Conservation (phyloP, 2,329 filamentous ascomycete genomes). For the Cryphonectria carpinicola region DNA sequence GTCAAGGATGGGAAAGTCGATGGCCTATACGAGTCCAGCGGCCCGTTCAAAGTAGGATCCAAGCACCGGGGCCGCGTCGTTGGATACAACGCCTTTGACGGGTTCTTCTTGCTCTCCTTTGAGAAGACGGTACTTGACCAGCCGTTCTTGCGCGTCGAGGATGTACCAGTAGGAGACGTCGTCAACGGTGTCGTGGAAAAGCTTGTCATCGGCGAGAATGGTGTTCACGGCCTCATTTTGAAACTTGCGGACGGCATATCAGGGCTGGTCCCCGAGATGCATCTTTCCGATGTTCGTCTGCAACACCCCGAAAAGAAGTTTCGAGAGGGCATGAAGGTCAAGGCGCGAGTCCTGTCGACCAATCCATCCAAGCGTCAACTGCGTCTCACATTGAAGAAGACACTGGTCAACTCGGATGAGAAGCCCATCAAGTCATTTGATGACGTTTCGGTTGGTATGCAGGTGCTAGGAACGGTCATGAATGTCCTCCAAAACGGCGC, state of each 20-base stretch:
- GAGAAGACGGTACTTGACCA: conserved; percentile 83
- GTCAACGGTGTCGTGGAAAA: conserved; percentile 86
- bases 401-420: conserved; percentile 85
- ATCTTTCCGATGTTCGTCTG: conserved; percentile 84
- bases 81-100: conserved; percentile 86
- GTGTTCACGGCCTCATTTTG: conserved; percentile 79
- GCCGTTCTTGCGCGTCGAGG: conserved; percentile 87
- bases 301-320: conserved; percentile 98
- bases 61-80: conserved; percentile 81
- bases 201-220: conserved; percentile 76
- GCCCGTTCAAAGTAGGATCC: conserved; percentile 77
- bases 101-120: conserved; percentile 82
- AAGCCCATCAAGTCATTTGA: conserved; percentile 78
- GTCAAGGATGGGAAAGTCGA: conserved; percentile 91
- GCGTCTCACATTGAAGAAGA: conserved; percentile 91
- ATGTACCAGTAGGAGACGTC: conserved; percentile 79
- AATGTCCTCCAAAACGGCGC: conserved; percentile 80
- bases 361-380: conserved; percentile 77
- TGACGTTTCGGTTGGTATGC: conserved; percentile 73
- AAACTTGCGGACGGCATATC: conserved; percentile 84
- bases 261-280: conserved; percentile 85
- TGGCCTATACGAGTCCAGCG: conserved; percentile 73
- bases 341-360: conserved; percentile 81
- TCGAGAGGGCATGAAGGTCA: conserved; percentile 81
- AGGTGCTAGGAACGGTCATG: conserved; percentile 84